phyloP scores from a whole-genome alignment of 1,284 basidiomycete genomes.

The Cutaneotrichosporon sp. region DNA sequence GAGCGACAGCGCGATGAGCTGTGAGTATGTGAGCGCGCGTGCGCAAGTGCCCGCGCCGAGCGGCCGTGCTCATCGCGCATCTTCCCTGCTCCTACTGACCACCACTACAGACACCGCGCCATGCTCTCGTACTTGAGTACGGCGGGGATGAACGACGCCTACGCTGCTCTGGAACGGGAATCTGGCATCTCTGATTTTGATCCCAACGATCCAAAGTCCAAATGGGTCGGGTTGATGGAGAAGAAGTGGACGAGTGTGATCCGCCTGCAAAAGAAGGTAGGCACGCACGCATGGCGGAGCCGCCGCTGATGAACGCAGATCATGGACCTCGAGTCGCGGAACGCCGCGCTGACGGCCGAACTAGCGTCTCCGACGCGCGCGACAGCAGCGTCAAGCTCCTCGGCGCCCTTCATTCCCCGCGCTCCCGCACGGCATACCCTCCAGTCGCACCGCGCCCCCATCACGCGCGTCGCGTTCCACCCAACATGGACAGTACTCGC shows the following conservation, averaged over 20 bases:
- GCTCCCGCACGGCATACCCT: conserved; percentile 72
- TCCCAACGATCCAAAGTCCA: conserved; percentile 69
- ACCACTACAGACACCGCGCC: conserved; percentile 70
- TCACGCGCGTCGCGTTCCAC: conserved; percentile 79
- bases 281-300: conserved; percentile 9
- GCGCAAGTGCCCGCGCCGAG: background rate
- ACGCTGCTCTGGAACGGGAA: conserved; percentile 61
- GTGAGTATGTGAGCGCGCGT: conserved; percentile 50
- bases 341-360: conserved; percentile 71
- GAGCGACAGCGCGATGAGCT: conserved; percentile 78
- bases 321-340: conserved; percentile 78
- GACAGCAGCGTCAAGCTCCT: conserved; percentile 54
- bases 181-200: conserved; percentile 58
- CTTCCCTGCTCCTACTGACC: background rate
- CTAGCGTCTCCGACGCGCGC: conserved; percentile 51
- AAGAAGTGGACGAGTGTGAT: conserved; percentile 96
- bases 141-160: conserved; percentile 60
- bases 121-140: conserved; percentile 76
- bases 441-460: conserved; percentile 68
- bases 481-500: conserved; percentile 77
- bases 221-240: conserved; percentile 75
- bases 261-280: conserved; percentile 83
- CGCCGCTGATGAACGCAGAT: conserved; percentile 54
- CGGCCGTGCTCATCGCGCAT: background rate
- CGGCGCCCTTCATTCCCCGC: conserved; percentile 70